These are phyloP conservation scores for Rhizopogon vinicolor DNA, from an alignment of 768 basidiomycete genomes.

Conservation along the genomic window DNA sequence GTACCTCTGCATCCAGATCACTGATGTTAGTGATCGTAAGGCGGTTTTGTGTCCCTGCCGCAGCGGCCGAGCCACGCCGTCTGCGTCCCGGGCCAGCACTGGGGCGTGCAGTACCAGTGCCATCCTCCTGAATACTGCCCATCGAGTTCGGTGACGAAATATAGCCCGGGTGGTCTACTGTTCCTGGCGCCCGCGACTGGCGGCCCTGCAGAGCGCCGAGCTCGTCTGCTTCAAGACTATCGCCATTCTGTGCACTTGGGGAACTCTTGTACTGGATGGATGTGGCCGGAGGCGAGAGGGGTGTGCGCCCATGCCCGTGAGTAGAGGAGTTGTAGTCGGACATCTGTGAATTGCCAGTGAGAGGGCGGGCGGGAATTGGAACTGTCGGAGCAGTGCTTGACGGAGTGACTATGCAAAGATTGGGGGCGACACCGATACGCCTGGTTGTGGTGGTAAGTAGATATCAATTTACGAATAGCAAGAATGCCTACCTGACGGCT, in stretches of 20 bases:
- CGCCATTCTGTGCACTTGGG: slow-evolving; percentile 19
- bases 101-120: slow-evolving; percentile 6
- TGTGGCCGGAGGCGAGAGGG: slow-evolving; percentile 11
- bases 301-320: slow-evolving; percentile 10
- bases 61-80: slow-evolving; percentile 26
- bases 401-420: slow-evolving; percentile 27
- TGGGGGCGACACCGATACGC: slow-evolving; percentile 46
- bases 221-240: slow-evolving; percentile 15
- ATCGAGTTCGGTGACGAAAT: slow-evolving; percentile 15
- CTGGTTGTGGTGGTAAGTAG: slow-evolving; percentile 19
- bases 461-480: neutral
- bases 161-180: slow-evolving; percentile 25
- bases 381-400: slow-evolving; percentile 25
- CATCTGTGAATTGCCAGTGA: slow-evolving; percentile 14
- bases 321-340: slow-evolving; percentile 6
- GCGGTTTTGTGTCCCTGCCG: slow-evolving; percentile 21
- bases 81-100: slow-evolving; percentile 14
- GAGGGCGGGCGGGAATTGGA: slow-evolving; percentile 20
- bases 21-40: slow-evolving; percentile 39
- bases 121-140: slow-evolving; percentile 22
- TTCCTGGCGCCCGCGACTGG: slow-evolving; percentile 8
- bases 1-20: slow-evolving; percentile 24
- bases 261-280: slow-evolving; percentile 25
- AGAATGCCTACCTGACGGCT: slow-evolving; percentile 45
- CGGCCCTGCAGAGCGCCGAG: slow-evolving; percentile 13